A percentile compares a stretch with the other conserved stretches of the same genome.
phyloP scores from a whole-genome alignment of 2,329 filamentous ascomycete genomes.

The Alternaria infectoria region DNA sequence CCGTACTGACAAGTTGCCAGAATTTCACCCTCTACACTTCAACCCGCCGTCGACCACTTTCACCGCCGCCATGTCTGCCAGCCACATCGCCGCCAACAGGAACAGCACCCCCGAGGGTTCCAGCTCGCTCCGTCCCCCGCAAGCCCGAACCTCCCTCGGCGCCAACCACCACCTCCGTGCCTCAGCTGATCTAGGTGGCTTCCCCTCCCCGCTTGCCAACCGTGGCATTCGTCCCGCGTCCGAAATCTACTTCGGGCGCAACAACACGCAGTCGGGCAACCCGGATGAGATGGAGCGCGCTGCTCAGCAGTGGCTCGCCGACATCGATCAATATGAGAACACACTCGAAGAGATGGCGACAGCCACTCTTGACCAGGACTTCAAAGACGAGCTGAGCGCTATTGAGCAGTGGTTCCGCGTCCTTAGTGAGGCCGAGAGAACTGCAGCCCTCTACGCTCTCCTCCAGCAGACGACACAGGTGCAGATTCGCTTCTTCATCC shows the following conservation, averaged over 20 bases:
- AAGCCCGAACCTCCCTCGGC: constrained; percentile 75
- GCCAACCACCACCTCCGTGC: constrained; percentile 86
- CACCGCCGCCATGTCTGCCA: constrained; percentile 52
- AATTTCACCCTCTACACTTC: constrained; percentile 7
- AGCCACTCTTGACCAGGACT: constrained; percentile 97
- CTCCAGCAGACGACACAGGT: constrained; percentile 98
- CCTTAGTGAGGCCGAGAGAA: constrained; percentile 93
- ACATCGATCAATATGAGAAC: constrained; percentile 99
- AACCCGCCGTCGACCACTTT: background rate
- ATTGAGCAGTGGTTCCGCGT: constrained; percentile 99
- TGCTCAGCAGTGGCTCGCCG: constrained; percentile 97
- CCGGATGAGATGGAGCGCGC: constrained; percentile 91
- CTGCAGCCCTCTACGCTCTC: constrained; percentile 91
- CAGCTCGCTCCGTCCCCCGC: constrained; percentile 81
- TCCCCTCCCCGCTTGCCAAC: constrained; percentile 72
- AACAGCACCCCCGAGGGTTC: constrained; percentile 96
- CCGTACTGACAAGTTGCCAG: constrained; percentile 5
- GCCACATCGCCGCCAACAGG: constrained; percentile 70
- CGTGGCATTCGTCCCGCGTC: constrained; percentile 90
- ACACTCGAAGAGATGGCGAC: constrained; percentile 99
- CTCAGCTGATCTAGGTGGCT: constrained; percentile 93
- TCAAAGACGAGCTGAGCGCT: constrained; percentile 97
- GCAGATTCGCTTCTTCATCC: constrained; percentile 98
- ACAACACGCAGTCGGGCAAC: constrained; percentile 69
- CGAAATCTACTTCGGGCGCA: constrained; percentile 86